Evolutionary conservation across 768 basidiomycete species (phyloP).

Genomic region (Hemileccinum rubropunctum): DNA sequence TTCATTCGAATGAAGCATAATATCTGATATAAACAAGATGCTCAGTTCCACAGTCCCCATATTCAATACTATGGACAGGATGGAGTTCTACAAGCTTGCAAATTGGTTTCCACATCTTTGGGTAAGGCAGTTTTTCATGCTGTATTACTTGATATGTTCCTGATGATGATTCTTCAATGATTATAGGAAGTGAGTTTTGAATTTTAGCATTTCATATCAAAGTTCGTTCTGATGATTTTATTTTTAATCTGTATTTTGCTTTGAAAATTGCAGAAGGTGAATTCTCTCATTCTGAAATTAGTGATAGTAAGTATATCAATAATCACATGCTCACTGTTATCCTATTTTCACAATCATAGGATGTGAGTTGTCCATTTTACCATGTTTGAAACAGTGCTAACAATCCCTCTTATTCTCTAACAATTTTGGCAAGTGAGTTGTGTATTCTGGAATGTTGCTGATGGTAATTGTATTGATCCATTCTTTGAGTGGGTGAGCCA

Average conservation of each 20-base stretch:
- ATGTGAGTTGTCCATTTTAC: not conserved
- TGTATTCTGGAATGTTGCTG: not conserved
- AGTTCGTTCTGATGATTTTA: not conserved
- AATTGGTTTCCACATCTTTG: slow-evolving; percentile 2
- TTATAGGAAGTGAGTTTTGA: not conserved
- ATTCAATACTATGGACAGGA: too few relatives aligned
- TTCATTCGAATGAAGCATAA: not conserved
- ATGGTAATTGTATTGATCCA: too few relatives aligned
- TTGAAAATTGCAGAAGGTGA: not conserved
- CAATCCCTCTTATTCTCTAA: not conserved
- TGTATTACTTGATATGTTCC: too few relatives aligned
- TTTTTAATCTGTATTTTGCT: too few relatives aligned
- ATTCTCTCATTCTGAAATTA: not conserved
- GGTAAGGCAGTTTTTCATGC: not conserved
- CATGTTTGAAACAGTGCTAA: too few relatives aligned
- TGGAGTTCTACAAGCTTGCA: not conserved
- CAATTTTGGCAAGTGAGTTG: not conserved
- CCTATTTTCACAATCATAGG: not conserved
- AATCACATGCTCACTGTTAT: not conserved
- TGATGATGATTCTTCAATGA: too few relatives aligned
- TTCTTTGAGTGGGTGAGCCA: not conserved
- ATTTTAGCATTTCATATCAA: not conserved
- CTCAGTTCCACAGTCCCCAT: not conserved
- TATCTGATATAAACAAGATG: not conserved
- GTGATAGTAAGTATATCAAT: not conserved